Evolutionary conservation across 2,329 filamentous ascomycete genomes (phyloP), one percentile per base, ranked within the genome.

Genomic region (Gaeumannomyces tritici): DNA sequence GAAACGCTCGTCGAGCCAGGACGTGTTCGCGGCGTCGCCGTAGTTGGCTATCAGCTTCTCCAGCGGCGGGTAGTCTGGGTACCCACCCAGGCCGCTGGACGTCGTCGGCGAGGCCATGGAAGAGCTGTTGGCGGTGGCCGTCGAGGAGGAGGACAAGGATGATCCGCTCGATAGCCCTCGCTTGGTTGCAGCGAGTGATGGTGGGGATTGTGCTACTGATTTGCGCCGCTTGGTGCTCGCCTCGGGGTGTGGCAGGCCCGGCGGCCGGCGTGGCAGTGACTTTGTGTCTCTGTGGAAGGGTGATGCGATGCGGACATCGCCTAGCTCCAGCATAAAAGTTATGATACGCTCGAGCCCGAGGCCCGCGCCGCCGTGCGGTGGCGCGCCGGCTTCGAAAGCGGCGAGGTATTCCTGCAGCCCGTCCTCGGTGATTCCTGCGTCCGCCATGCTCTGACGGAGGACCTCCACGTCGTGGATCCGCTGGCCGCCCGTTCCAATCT

Each of bases 1-100:
- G 73, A 93, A 96, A 8, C 91, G 87, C 8, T 92, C 89, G 72
- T 97, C 93, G 9, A 95, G 83, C 91, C 92, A 97, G 0, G 91
- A 95, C 0, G 93, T 97, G 70, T 96, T 96, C 59, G 91, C 92
- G 2, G 93, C 91, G 74, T 97, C 93, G 65, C 93, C 93, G 68
- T 97, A 97, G 74, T 97, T 97, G 71, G 91, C 91, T 73, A 97
- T 92, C 55, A 97, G 86, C 71, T 96, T 89, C 72, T 93, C 90
- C 6, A 97, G 73, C 0, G 90, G 82, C 61, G 92, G 92, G 62
- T 89, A 78, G 60, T 87, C 80, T 9, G 74, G 83, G 15, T 54
- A 12, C 8, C 26, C 21, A n/a, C 13, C 28, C 8, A 28, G 2
- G 12, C 28, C 54, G 21, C 27, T 21, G 13, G 11, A 54, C 9